phyloP scores from a whole-genome alignment of 768 basidiomycete species.

The Mycena sanguinolenta region DNA sequence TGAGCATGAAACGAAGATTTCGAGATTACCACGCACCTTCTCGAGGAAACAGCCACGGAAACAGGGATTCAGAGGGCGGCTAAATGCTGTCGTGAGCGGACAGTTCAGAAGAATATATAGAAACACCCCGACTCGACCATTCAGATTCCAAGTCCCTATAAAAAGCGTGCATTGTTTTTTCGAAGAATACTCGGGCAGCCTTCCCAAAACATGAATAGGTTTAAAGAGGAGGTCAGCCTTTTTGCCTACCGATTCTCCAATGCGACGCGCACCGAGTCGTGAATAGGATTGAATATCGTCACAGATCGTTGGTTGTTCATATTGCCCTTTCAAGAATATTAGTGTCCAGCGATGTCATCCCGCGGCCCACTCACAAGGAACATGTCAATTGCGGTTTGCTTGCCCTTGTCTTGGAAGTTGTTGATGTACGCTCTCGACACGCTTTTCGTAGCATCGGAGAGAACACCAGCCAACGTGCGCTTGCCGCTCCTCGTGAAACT shows the following conservation, averaged over 20 bases:
- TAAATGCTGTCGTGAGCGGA: conserved; percentile 44
- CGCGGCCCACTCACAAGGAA: conserved; percentile 74
- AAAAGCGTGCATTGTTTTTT: conserved; percentile 81
- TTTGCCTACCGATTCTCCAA: conserved; percentile 72
- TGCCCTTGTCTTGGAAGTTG: conserved; percentile 96
- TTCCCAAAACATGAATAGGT: conserved; percentile 45
- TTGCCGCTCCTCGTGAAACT: conserved; percentile 96
- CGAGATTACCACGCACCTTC: conserved; percentile 66
- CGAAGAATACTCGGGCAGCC: conserved; percentile 87
- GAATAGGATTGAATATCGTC: conserved; percentile 93
- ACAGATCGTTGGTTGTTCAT: conserved; percentile 89
- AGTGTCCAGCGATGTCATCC: conserved; percentile 13
- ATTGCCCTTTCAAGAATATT: conserved; percentile 81
- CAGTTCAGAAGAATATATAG: conserved; percentile 11
- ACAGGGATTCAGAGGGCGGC: conserved; percentile 84
- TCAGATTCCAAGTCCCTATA: conserved; percentile 96
- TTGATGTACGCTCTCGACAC: conserved; percentile 97
- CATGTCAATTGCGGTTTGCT: conserved; percentile 95
- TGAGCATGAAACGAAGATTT: conserved; percentile 35
- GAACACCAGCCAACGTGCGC: conserved; percentile 88
- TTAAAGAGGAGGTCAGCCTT: conserved; percentile 2
- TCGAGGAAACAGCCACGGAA: conserved; percentile 92
- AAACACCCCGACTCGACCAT: conserved; percentile 77
- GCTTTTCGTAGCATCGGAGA: conserved; percentile 97
- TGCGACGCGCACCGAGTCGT: conserved; percentile 84